Evolutionary conservation across 1,284 basidiomycete genomes (phyloP), one percentile per base, ranked within the genome.

Genomic region (Inonotus hispidus): DNA sequence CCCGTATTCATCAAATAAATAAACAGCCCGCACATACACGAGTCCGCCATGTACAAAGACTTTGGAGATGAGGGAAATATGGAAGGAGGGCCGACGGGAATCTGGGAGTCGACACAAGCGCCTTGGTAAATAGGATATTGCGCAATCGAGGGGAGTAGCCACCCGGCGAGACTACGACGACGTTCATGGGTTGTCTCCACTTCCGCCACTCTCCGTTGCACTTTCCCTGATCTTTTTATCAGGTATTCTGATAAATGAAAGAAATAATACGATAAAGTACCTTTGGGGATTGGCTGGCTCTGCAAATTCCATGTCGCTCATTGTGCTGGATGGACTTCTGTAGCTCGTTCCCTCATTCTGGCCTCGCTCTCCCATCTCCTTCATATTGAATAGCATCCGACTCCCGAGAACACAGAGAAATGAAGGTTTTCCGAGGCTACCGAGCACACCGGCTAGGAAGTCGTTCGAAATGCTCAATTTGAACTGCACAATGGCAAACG

Each of bases 301-400:
- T 1, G 23, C 47, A 21, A 49, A 49, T 25, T 29, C 23, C n/a
- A 49, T 49, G 8, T 5, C 27, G 27, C 47, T 29, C 27, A 25
- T 25, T 8, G 47, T 49, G 2, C 27, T 27, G 23, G 27, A 49
- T 25, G 7, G 41, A 1, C 16, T 8, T 21, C 47, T 49, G 27
- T 49, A 49, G 27, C 47, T 49, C 27, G 47, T 49, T 27, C 47
- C 47, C 21, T 23, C 14, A 7, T 49, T 49, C 23, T 25, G 23
- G 13, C 47, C 47, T 23, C 21, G 47, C 25, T 56, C 39, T 16
- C 41, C 55, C 1, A 41, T 41, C 19, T 46, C 43, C 19, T 56
- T 56, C 55, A 56, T 5, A 19, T 56, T 56, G 27, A 43, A 45
- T 23, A 56, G 11, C 55, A 56, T 27, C 2, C 55, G n/a, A 13